Conservation (phyloP, 208 protist genomes). For the Acanthamoeba triangularis region DNA sequence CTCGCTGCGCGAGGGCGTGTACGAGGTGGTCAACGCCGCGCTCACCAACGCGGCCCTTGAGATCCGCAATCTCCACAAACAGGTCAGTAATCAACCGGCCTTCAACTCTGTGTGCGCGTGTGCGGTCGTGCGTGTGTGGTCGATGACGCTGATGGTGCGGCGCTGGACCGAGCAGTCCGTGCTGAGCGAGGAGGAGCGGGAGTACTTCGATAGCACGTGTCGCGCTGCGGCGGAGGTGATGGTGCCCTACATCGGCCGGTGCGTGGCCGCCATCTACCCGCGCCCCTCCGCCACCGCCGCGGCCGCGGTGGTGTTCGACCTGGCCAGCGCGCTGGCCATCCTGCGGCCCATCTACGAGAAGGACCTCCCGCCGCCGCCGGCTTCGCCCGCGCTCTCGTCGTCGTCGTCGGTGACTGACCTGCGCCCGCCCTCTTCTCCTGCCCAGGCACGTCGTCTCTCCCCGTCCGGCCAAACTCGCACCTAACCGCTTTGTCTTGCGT, state of each 20-base stretch:
- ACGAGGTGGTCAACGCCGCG: conserved; percentile 21
- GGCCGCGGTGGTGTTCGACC: not conserved
- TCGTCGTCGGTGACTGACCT: not conserved
- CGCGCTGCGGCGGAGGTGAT: conserved; percentile 15
- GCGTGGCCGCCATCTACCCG: conserved; percentile 23
- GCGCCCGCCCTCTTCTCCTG: not conserved
- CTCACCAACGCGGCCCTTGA: conserved; percentile 38
- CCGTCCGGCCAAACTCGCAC: not conserved
- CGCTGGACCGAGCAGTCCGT: not conserved
- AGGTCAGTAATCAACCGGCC: not conserved
- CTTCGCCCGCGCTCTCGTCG: not conserved
- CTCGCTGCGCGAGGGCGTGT: conserved; percentile 13
- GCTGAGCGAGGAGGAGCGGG: conserved; percentile 44
- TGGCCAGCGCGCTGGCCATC: not conserved
- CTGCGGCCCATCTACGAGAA: conserved; percentile 63
- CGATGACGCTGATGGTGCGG: not conserved
- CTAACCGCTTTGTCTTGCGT: not conserved
- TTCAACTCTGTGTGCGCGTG: no score
- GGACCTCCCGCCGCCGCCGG: not conserved
- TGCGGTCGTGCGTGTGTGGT: no score
- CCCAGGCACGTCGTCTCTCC: not conserved
- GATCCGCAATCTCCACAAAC: conserved; percentile 47
- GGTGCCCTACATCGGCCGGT: not conserved
- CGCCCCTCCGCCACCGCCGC: not conserved
- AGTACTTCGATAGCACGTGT: conserved; percentile 35